phyloP scores from a whole-genome alignment of 345 rosid genomes.

The Litchi chinensis region DNA sequence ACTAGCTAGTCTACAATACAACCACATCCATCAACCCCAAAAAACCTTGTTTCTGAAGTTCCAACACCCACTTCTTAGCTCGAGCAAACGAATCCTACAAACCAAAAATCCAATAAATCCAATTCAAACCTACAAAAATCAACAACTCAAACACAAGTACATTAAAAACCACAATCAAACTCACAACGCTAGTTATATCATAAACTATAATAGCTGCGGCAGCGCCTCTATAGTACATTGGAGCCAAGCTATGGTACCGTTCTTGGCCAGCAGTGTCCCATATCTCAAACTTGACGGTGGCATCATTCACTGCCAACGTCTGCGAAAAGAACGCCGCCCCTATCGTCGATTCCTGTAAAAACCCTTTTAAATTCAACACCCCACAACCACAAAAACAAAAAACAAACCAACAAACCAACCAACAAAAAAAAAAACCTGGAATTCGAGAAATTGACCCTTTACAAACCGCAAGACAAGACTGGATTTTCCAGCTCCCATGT shows the following conservation, averaged over 20 bases:
- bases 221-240: conserved; percentile 75
- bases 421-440: conserved; percentile 40
- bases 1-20: background rate
- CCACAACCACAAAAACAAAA: background rate
- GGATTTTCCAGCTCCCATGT: conserved; percentile 67
- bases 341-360: conserved; percentile 57
- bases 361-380: conserved; percentile 26
- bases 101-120: conserved; percentile 4
- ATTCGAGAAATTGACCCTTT: conserved; percentile 62
- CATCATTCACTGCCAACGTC: conserved; percentile 63
- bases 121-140: background rate
- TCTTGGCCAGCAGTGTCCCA: conserved; percentile 77
- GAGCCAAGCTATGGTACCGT: conserved; percentile 72
- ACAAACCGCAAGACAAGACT: conserved; percentile 62
- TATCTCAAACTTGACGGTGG: conserved; percentile 60
- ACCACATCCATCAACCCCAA: too few relatives aligned
- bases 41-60: conserved; percentile 62
- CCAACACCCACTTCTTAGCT: conserved; percentile 71
- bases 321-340: conserved; percentile 72
- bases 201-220: conserved; percentile 64
- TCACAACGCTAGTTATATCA: conserved; percentile 53
- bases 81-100: conserved; percentile 55
- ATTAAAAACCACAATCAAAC: background rate
- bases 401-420: background rate
- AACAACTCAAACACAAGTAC: background rate